These are phyloP conservation scores for Trametes gibbosa DNA, from an alignment of 768 basidiomycete species.

Conservation along the genomic window DNA sequence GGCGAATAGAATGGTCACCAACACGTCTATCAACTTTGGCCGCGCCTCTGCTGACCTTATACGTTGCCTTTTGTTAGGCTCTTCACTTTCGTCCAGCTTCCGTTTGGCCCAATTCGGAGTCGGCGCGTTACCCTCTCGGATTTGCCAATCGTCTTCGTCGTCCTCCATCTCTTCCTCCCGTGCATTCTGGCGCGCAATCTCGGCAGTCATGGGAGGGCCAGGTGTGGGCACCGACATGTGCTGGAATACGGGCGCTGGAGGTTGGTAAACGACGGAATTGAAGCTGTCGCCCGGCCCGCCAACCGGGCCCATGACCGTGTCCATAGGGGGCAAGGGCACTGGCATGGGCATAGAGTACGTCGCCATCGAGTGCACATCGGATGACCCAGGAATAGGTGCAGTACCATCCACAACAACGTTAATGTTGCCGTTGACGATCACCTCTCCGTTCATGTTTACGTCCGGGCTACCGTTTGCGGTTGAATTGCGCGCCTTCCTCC, in stretches of 20 bases:
- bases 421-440: not conserved
- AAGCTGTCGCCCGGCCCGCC: slow-evolving; percentile 12
- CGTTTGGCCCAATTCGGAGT: slow-evolving; percentile 73
- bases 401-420: not conserved
- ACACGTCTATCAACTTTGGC: not conserved
- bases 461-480: slow-evolving; percentile 5
- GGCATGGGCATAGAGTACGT: slow-evolving; percentile 21
- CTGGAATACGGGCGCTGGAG: slow-evolving; percentile 12
- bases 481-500: slow-evolving; percentile 17
- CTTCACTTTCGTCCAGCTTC: slow-evolving; percentile 39
- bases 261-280: slow-evolving; percentile 12
- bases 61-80: slow-evolving; percentile 43
- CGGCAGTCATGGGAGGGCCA: slow-evolving; percentile 29
- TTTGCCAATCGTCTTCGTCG: slow-evolving; percentile 61
- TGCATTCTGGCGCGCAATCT: slow-evolving; percentile 41
- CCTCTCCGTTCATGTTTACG: not conserved
- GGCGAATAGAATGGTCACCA: not conserved
- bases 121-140: slow-evolving; percentile 55
- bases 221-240: slow-evolving; percentile 12
- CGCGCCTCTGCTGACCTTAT: slow-evolving; percentile 34
- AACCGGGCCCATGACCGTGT: slow-evolving; percentile 14
- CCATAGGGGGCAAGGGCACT: slow-evolving; percentile 14
- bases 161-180: slow-evolving; percentile 71
- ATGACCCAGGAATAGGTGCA: not conserved
- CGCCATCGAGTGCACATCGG: slow-evolving; percentile 11